Evolutionary conservation across 2,329 filamentous ascomycete genomes (phyloP).

Genomic region (Mollisia scopiformis): DNA sequence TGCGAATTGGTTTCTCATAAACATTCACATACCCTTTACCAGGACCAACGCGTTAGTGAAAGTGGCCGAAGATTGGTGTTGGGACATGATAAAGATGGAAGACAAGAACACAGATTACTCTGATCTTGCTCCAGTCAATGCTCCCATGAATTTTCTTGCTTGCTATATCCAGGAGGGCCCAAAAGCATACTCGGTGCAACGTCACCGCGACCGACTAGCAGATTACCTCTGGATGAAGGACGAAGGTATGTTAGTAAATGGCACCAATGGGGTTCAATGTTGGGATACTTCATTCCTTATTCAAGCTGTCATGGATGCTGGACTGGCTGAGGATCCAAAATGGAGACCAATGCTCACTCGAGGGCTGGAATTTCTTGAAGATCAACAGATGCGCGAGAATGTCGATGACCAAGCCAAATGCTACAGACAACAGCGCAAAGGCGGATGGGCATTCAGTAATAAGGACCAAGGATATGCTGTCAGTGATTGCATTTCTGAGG

Average conservation of each 20-base stretch:
- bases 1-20: conserved; percentile 77
- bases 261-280: conserved; percentile 96
- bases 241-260: conserved; percentile 93
- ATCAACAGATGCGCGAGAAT: conserved; percentile 88
- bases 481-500: conserved; percentile 92
- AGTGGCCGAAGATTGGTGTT: conserved; percentile 79
- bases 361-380: conserved; percentile 83
- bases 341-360: conserved; percentile 84
- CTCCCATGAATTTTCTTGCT: conserved; percentile 84
- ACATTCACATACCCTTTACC: conserved; percentile 79
- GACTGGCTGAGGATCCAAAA: conserved; percentile 73
- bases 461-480: conserved; percentile 92
- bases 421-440: conserved; percentile 90
- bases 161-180: conserved; percentile 87
- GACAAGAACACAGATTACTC: conserved; percentile 91
- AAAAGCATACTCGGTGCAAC: conserved; percentile 68
- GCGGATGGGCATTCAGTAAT: conserved; percentile 95
- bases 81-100: conserved; percentile 84
- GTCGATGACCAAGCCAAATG: conserved; percentile 75
- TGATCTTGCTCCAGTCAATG: conserved; percentile 86
- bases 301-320: conserved; percentile 78
- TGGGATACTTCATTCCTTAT: conserved; percentile 96
- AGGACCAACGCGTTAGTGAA: conserved; percentile 67
- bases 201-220: conserved; percentile 78
- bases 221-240: conserved; percentile 92